phyloP scores from a whole-genome alignment of 331 rosid species.

The Pyracantha coccinea region DNA sequence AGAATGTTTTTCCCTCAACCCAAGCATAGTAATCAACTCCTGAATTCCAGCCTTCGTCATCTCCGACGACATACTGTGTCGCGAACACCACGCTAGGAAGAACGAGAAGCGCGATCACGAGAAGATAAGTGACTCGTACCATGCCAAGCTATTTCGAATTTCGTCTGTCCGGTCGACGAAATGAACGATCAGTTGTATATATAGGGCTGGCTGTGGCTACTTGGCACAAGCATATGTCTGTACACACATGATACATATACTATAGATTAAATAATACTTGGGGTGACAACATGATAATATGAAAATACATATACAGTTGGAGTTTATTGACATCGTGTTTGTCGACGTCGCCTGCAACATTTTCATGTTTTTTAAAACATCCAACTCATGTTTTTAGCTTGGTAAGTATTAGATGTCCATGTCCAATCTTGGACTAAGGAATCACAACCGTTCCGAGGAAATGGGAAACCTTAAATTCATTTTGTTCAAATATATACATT shows the following conservation, averaged over 20 bases:
- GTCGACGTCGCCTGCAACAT: neutral
- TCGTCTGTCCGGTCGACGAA: neutral
- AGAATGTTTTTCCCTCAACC: neutral
- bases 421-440: too few relatives aligned
- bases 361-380: neutral
- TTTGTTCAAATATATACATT: too few relatives aligned
- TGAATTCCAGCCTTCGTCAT: neutral
- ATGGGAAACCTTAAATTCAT: too few relatives aligned
- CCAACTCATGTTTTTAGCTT: neutral
- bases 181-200: neutral
- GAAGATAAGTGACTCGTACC: neutral
- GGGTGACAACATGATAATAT: neutral
- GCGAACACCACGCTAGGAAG: conserved; percentile 3
- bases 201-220: neutral
- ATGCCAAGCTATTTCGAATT: neutral
- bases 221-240: neutral
- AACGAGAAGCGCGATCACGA: neutral
- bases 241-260: neutral
- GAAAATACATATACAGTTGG: neutral
- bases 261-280: neutral
- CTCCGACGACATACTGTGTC: neutral
- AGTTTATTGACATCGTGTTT: neutral
- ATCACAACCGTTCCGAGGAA: too few relatives aligned
- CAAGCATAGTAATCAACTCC: neutral
- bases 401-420: too few relatives aligned